Base-by-base conservation (phyloP, 345 rosid genomes). In the Eucalyptus sp. region DNA sequence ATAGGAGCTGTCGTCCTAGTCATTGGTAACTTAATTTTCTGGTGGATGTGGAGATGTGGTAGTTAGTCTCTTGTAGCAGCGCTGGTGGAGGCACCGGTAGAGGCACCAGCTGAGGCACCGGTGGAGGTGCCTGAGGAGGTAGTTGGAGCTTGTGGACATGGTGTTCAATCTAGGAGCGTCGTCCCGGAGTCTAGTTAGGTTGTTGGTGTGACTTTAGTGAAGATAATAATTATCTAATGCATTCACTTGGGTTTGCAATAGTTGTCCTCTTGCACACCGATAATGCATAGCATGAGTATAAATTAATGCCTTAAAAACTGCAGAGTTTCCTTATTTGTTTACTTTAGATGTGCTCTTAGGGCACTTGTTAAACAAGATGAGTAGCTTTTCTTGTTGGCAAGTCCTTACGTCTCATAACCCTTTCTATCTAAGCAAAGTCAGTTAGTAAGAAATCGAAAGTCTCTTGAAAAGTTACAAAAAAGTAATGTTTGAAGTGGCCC, bases 91-190 rank as follows among this genome's bases (percentile, higher is more conserved):
- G 24, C 0, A 9, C 22, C 4, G 3, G 6, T 51, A 51, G 56
- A 17, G 56, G 22, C 56, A 17, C 24, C 1, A 1, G 9, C 0
- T 0, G 24, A 52, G 24, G 56, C 56, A 52, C 10, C 1, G 4
- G 2, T 18, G 24, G 56, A 52, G 10, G 56, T 17, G 56, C 56
- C 1, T 52, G 0, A 52, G 24, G 56, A 52, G 24, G 24, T 52
- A 52, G 24, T 18, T 52, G 56, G 56, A 52, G 4, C 56, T 52
- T 0, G 1, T 1, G 20, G 56, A 52, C 56, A 18, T 52, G 24
- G 24, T 1, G 24, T 52, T 52, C 56, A 52, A 18, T 52, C 1
- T 18, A 0, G 56, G 56, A 52, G 56, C 10, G 4, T 52, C 10
- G 56, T 52, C 24, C 10, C 2, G 10, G 2, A 52, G 24, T 18